Evolutionary conservation across 2,329 filamentous ascomycete species (phyloP).

Genomic region (Ramularia collo-cygni): DNA sequence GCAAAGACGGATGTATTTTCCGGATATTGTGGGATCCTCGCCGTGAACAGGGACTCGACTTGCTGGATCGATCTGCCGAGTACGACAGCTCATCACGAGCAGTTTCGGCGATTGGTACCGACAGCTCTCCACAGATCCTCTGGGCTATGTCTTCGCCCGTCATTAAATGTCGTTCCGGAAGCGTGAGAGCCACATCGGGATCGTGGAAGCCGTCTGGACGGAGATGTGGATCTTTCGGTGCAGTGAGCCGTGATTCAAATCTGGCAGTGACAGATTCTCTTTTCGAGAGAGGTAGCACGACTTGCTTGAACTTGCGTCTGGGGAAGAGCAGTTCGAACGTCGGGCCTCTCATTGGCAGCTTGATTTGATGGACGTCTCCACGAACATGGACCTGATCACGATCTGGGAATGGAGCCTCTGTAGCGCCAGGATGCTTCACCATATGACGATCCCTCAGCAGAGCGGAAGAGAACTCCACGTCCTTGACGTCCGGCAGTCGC

Average conservation of each 20-base stretch:
- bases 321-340: constrained; percentile 9
- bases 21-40: too few relatives aligned
- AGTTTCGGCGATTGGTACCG: constrained; percentile 8
- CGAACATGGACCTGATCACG: constrained; percentile 59
- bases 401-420: constrained; percentile 65
- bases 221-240: constrained; percentile 16
- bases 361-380: constrained; percentile 28
- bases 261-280: constrained; percentile 19
- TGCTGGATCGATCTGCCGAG: constrained; percentile 7
- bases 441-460: constrained; percentile 28
- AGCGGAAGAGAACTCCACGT: constrained; percentile 19
- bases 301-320: constrained; percentile 33
- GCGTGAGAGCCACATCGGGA: constrained; percentile 21
- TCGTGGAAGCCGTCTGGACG: constrained; percentile 30
- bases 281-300: constrained; percentile 18
- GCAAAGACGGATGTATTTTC: constrained; percentile 51
- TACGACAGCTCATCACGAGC: constrained; percentile 12
- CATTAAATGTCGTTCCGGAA: constrained; percentile 28
- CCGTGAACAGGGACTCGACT: too few relatives aligned
- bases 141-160: constrained; percentile 35
- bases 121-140: constrained; percentile 25
- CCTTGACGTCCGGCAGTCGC: constrained; percentile 5
- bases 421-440: constrained; percentile 58
- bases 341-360: neutral
- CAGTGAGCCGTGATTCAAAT: constrained; percentile 15